Conservation (phyloP, 805 yeast genomes). For the Yarrowia divulgata region DNA sequence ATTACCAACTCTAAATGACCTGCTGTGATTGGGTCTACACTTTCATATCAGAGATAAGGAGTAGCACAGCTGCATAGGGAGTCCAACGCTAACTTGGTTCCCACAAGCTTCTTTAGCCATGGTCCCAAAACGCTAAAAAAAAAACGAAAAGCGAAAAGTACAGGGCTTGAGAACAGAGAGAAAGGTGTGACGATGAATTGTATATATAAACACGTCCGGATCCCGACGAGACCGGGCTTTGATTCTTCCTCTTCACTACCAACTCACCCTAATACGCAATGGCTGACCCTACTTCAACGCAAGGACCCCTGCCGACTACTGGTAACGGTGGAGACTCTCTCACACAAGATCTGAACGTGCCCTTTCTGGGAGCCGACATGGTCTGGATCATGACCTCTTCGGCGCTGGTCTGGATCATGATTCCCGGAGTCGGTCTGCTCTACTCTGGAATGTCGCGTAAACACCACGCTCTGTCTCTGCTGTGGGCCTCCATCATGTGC, state of each 20-base stretch:
- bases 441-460: constrained; percentile 95
- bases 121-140: neutral
- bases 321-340: constrained; percentile 83
- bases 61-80: constrained; percentile 17
- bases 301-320: constrained; percentile 38
- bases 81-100: neutral
- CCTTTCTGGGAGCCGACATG: constrained; percentile 77
- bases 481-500: constrained; percentile 95
- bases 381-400: constrained; percentile 63
- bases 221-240: constrained; percentile 11
- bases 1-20: constrained; percentile 12
- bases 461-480: constrained; percentile 90
- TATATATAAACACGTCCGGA: neutral
- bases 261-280: constrained; percentile 11
- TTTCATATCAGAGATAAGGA: constrained; percentile 37
- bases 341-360: constrained; percentile 71
- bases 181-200: neutral
- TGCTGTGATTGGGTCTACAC: constrained; percentile 20
- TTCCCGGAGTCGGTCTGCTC: constrained; percentile 92
- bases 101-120: neutral
- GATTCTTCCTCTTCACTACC: neutral
- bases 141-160: constrained; percentile 1
- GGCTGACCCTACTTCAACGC: constrained; percentile 38
- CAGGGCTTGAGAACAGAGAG: neutral
- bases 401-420: constrained; percentile 75